A percentile compares a stretch with the other conserved stretches of the same genome.
These are phyloP conservation scores for Yamadazyma akitaensis DNA, from an alignment of 805 yeast genomes.

Conservation along the genomic window DNA sequence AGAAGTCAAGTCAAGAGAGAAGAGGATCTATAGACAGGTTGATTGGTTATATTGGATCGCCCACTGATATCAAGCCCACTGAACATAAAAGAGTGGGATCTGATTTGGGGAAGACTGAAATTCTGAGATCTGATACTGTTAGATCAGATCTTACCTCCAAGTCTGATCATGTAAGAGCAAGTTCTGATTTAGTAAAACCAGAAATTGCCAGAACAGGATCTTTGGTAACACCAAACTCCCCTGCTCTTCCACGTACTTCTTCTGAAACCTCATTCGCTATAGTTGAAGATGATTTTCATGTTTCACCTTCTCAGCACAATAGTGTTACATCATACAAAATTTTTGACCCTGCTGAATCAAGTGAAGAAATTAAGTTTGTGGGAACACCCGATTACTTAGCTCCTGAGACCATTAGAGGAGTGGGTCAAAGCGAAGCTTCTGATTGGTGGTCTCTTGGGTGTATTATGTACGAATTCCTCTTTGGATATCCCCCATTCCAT, in stretches of 20 bases:
- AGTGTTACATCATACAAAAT: conserved; percentile 48
- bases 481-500: conserved; percentile 95
- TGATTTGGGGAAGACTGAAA: conserved; percentile 43
- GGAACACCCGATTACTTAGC: conserved; percentile 98
- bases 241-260: conserved; percentile 45
- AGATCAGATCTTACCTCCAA: conserved; percentile 11
- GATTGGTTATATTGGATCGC: background rate
- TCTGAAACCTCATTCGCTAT: conserved; percentile 58
- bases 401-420: conserved; percentile 89
- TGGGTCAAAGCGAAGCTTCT: conserved; percentile 77
- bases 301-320: conserved; percentile 24
- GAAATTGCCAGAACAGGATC: conserved; percentile 12
- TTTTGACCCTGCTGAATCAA: conserved; percentile 58
- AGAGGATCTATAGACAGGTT: background rate
- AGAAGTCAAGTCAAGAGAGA: conserved; percentile 15
- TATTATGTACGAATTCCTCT: conserved; percentile 83
- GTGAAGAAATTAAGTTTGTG: conserved; percentile 63
- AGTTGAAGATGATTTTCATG: conserved; percentile 47
- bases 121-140: conserved; percentile 27
- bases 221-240: conserved; percentile 26
- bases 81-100: conserved; percentile 36
- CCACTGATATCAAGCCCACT: conserved; percentile 14
- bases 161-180: conserved; percentile 1
- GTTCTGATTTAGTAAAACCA: background rate
- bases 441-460: conserved; percentile 99